Evolutionary conservation across 192 early-diverging fungal species (phyloP), one percentile per base, ranked within the genome.

Genomic region (Entomortierella beljakovae): DNA sequence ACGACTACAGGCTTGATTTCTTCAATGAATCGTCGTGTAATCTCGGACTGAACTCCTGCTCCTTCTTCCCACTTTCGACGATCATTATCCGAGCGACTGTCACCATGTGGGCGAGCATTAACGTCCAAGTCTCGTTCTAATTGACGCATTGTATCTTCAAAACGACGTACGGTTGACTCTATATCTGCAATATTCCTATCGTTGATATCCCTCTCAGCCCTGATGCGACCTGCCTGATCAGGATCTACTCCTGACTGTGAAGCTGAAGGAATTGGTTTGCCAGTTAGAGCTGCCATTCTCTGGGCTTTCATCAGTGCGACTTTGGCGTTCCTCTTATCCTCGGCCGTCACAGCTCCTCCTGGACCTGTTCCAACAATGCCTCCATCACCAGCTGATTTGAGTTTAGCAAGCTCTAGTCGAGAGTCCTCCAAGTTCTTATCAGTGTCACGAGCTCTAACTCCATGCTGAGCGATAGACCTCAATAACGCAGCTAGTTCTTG

Each of bases 361-460:
- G 88, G 88, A 1, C 88, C 88, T 11, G 88, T 89, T 2, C 86
- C 84, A 20, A 70, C 61, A 57, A 87, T 81, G 33, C 80, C 62
- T 2, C 71, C 25, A 35, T 70, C 71, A 46, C 40, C 32, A 15
- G 43, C 64, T 31, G 62, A 71, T 49, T 81, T 83, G 29, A 76
- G 48, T 50, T 81, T 81, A 51, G 59, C 82, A 33, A 67, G 38
- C 51, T 83, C 79, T 18, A 86, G 29, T 53, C 86, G 83, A 18
- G 73, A 81, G 18, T 81, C 76, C 23, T 80, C 74, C 31, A 89
- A 43, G 52, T 80, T 70, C 37, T 81, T 83, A 61, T 87, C 83
- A 3, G 80, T 74, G 31, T 85, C 83, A 40, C 82, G 80, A 4
- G 84, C 81, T 25, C 80, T 82, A 51, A 35, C n/a, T 25, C 86